Conservation (phyloP, 805 yeast species). For the Metschnikowia noctiluminum region DNA sequence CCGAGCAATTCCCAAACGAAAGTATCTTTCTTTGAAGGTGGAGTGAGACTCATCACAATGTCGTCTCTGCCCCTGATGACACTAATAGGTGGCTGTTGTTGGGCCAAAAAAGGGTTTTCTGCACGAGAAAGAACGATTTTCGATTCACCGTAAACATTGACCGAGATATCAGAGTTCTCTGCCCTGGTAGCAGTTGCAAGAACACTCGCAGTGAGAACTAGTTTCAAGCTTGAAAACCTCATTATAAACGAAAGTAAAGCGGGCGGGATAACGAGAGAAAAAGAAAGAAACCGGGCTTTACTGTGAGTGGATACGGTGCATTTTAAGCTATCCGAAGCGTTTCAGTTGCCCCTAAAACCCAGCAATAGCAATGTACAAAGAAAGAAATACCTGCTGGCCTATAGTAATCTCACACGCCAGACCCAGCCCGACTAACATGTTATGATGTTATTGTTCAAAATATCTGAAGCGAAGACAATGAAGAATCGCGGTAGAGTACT, state of each 20-base stretch:
- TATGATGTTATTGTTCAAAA: too few relatives aligned
- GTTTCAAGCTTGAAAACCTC: neutral
- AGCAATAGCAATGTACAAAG: too few relatives aligned
- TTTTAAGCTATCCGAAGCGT: too few relatives aligned
- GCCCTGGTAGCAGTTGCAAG: neutral
- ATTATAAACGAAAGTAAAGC: neutral
- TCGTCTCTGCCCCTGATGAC: neutral
- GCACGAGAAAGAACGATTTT: neutral
- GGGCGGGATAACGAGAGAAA: neutral
- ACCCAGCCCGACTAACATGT: too few relatives aligned
- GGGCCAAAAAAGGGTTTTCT: neutral
- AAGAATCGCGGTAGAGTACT: too few relatives aligned
- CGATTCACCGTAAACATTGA: neutral
- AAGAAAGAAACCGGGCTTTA: neutral
- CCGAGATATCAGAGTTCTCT: neutral
- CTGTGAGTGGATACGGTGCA: too few relatives aligned
- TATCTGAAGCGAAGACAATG: too few relatives aligned
- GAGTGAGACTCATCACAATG: neutral
- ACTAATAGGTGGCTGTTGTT: neutral
- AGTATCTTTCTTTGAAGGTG: neutral
- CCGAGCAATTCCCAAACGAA: constrained; percentile 2
- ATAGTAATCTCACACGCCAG: too few relatives aligned
- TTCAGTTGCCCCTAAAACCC: too few relatives aligned
- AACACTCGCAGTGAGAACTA: neutral
- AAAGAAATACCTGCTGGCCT: too few relatives aligned